A percentile compares a stretch with the other conserved stretches of the same genome.
These are phyloP conservation scores for Fusarium domesticum DNA, from an alignment of 2,329 filamentous ascomycete species.

Conservation along the genomic window DNA sequence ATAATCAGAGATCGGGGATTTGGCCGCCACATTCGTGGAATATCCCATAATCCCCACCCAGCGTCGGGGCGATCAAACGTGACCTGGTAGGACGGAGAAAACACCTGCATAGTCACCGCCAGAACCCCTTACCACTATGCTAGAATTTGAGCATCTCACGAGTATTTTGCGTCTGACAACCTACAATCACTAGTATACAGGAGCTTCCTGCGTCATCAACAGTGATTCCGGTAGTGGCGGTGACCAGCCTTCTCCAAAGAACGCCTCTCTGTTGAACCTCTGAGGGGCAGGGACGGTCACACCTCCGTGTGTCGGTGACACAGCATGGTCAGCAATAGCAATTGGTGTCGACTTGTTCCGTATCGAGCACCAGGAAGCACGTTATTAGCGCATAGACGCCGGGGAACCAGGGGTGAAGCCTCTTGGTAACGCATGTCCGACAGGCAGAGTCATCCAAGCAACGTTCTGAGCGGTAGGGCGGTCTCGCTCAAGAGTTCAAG, in stretches of 20 bases:
- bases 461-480: conserved; percentile 37
- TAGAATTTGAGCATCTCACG: conserved; percentile 69
- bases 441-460: conserved; percentile 42
- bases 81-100: conserved; percentile 76
- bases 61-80: conserved; percentile 56
- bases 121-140: conserved; percentile 61
- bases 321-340: conserved; percentile 58
- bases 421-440: conserved; percentile 34
- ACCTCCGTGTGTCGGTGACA: conserved; percentile 70
- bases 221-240: conserved; percentile 64
- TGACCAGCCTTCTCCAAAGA: conserved; percentile 69
- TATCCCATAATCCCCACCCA: conserved; percentile 56
- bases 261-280: conserved; percentile 80
- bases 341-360: conserved; percentile 65
- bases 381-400: conserved; percentile 72
- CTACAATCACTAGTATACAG: conserved; percentile 70
- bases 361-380: conserved; percentile 65
- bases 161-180: conserved; percentile 70
- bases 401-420: conserved; percentile 40
- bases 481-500: no score
- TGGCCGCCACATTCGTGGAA: conserved; percentile 63
- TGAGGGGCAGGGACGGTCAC: conserved; percentile 73
- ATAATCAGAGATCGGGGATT: conserved; percentile 63
- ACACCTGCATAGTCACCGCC: conserved; percentile 72
- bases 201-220: conserved; percentile 62